Percentiles rank a stretch among this genome's conserved stretches.
phyloP scores from a whole-genome alignment of 768 basidiomycete species.

The Auriscalpium microsporum region DNA sequence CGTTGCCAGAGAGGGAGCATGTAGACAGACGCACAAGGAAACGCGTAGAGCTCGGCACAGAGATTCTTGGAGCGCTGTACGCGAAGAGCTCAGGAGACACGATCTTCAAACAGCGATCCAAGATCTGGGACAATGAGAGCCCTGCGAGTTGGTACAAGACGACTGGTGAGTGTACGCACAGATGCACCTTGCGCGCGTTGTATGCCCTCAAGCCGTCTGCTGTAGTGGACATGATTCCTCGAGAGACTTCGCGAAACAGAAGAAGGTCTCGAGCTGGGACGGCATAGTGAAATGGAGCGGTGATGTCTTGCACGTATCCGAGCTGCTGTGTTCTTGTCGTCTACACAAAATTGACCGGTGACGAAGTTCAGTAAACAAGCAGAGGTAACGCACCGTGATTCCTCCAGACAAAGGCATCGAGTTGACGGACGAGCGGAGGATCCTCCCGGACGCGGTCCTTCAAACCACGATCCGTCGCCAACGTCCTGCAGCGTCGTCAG shows the following conservation, averaged over 20 bases:
- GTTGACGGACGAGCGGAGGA: constrained; percentile 89
- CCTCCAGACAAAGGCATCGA: constrained; percentile 98
- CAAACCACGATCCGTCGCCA: constrained; percentile 94
- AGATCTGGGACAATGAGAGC: constrained; percentile 45
- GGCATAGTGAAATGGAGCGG: constrained; percentile 97
- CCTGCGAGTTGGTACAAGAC: background rate
- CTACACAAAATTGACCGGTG: constrained; percentile 27
- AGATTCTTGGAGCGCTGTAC: constrained; percentile 79
- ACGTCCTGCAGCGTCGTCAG: constrained; percentile 42
- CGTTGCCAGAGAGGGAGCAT: background rate
- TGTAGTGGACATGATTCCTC: constrained; percentile 89
- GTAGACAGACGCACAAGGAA: constrained; percentile 64
- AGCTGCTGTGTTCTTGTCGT: constrained; percentile 75
- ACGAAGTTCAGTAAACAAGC: background rate
- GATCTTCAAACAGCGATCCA: constrained; percentile 86
- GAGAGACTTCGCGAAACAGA: constrained; percentile 93
- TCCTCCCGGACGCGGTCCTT: constrained; percentile 95
- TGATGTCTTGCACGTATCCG: constrained; percentile 93
- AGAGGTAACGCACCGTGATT: constrained; percentile 56
- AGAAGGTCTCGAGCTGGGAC: constrained; percentile 96
- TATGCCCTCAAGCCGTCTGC: constrained; percentile 90
- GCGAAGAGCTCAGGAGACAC: constrained; percentile 82
- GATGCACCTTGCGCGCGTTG: constrained; percentile 82
- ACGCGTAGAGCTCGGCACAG: constrained; percentile 94
- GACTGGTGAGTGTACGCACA: background rate